Conservation (phyloP, 2,329 filamentous ascomycete genomes). For the Xenosphaeropsis pyriputrescens region DNA sequence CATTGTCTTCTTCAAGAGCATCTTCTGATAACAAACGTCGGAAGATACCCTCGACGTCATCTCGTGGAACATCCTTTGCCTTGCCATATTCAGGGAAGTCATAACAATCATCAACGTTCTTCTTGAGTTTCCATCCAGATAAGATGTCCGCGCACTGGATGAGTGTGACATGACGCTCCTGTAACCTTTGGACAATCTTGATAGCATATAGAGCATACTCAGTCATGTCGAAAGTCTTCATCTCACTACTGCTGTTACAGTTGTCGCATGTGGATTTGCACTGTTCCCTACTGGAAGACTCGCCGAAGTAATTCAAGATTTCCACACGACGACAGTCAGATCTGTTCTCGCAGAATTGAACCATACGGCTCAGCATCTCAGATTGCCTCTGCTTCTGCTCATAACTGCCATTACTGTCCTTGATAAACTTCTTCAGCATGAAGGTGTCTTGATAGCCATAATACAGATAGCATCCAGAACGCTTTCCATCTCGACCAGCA, state of each 20-base stretch:
- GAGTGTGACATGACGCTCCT: constrained; percentile 50
- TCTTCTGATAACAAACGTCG: constrained; percentile 60
- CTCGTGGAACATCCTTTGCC: constrained; percentile 54
- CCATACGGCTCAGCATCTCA: constrained; percentile 72
- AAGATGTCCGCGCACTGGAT: constrained; percentile 76
- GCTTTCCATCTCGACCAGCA: constrained; percentile 79
- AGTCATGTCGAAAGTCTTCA: constrained; percentile 65
- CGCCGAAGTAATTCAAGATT: constrained; percentile 88
- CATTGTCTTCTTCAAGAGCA: constrained; percentile 57
- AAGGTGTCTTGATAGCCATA: constrained; percentile 70
- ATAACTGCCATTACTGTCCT: constrained; percentile 57
- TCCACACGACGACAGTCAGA: constrained; percentile 78
- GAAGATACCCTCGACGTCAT: constrained; percentile 75
- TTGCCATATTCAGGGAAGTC: constrained; percentile 38
- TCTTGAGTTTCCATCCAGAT: constrained; percentile 48
- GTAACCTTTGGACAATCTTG: constrained; percentile 44
- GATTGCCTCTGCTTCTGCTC: constrained; percentile 76
- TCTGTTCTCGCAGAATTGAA: constrained; percentile 80
- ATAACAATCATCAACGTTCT: constrained; percentile 30
- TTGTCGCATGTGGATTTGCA: constrained; percentile 79
- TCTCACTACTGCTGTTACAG: constrained; percentile 58
- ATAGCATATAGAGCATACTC: constrained; percentile 59
- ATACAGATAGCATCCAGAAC: constrained; percentile 80
- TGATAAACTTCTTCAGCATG: constrained; percentile 66
- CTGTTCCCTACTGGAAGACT: constrained; percentile 56